Conservation (phyloP, 257 asterid species). For the Solanum virginianum region DNA sequence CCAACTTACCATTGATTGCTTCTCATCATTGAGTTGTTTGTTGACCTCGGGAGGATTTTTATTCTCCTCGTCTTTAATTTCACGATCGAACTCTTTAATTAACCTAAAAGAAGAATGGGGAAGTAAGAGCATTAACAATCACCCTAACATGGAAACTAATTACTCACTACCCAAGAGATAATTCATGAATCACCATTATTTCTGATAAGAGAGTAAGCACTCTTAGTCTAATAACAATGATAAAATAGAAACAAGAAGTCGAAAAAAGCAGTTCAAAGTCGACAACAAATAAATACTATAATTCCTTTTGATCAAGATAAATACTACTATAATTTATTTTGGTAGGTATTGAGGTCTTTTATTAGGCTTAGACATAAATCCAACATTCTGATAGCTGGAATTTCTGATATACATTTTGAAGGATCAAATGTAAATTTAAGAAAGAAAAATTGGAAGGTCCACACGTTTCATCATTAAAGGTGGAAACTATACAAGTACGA, state of each 20-base stretch:
- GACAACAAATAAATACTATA: neutral
- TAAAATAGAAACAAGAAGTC: neutral
- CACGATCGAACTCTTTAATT: constrained; percentile 93
- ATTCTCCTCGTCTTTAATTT: constrained; percentile 88
- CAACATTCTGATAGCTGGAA: neutral
- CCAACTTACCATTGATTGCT: constrained; percentile 71
- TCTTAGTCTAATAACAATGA: neutral
- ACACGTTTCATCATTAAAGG: neutral
- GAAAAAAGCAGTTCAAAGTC: neutral
- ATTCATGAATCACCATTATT: neutral
- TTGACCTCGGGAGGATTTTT: constrained; percentile 62
- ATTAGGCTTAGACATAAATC: neutral
- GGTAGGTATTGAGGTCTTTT: neutral
- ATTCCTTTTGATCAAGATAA: neutral
- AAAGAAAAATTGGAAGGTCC: neutral
- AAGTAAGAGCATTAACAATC: neutral
- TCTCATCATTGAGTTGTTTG: constrained; percentile 91
- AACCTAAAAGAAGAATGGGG: constrained; percentile 30
- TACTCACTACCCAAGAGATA: neutral
- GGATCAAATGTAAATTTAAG: neutral
- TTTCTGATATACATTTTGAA: neutral
- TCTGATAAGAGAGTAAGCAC: neutral
- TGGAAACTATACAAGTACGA: neutral
- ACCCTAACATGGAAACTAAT: neutral
- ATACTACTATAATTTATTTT: neutral